These are phyloP conservation scores for Kodamaea laetipori DNA, from an alignment of 805 yeast genomes.

Conservation along the genomic window DNA sequence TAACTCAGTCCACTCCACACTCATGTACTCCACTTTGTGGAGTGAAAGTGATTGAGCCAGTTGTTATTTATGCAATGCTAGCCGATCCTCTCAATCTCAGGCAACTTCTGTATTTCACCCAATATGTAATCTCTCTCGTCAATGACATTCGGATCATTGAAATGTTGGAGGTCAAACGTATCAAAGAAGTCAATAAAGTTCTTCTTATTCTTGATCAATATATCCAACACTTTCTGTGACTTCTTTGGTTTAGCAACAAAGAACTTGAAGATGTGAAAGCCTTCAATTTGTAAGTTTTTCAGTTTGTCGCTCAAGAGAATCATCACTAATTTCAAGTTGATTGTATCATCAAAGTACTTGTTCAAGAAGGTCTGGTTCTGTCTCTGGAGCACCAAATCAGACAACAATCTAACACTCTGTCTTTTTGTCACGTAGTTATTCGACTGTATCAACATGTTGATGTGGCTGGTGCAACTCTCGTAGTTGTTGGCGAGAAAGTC, in stretches of 20 bases:
- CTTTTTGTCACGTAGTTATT: conserved; percentile 90
- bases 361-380: conserved; percentile 73
- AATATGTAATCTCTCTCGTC: conserved; percentile 84
- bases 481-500: conserved; percentile 67
- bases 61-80: background rate
- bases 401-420: conserved; percentile 77
- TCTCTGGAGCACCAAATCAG: conserved; percentile 69
- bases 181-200: conserved; percentile 71
- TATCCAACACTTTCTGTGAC: conserved; percentile 75
- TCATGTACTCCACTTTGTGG: too few species aligned
- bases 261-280: conserved; percentile 90
- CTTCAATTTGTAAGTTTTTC: conserved; percentile 84
- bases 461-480: conserved; percentile 56
- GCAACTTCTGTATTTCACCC: conserved; percentile 69
- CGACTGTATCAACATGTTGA: conserved; percentile 72
- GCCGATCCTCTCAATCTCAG: conserved; percentile 50
- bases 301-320: conserved; percentile 82
- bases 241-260: conserved; percentile 96
- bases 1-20: background rate
- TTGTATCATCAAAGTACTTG: conserved; percentile 75
- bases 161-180: conserved; percentile 61
- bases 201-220: conserved; percentile 78
- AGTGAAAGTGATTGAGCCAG: too few species aligned
- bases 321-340: conserved; percentile 86
- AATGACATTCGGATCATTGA: conserved; percentile 63